Evolutionary conservation across 202 grass and related monocot genomes (phyloP), one percentile per base, ranked within the genome.

Genomic region (Zizania palustris): DNA sequence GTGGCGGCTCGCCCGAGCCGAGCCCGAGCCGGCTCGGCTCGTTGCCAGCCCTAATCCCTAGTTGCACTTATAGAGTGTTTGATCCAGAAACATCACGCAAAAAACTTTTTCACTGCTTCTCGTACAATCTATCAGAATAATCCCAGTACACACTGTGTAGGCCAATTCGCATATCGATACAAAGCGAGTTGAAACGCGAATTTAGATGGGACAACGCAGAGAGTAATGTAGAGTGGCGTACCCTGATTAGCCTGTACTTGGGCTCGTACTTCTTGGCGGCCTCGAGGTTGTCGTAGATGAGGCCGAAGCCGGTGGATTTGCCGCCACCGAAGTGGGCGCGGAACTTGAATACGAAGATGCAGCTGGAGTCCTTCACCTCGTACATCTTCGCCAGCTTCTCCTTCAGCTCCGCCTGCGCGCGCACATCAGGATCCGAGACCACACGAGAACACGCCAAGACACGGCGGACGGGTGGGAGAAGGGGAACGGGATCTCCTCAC

Each of bases 271-370:
- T 97, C 87, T 97, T 97, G 56, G 94, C 91, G 2, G 87, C 77
- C 1, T 97, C 94, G 4, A 93, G 74, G 58, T 80, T 88, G 73
- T 97, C 94, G 72, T 97, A 93, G 83, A 97, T 97, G 57, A 97
- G 84, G 3, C 94, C 94, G 60, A 97, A 97, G 2, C 94, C 94
- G 45, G 94, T 93, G 5, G 94, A 97, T 42, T 97, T 97, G 51
- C 94, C 91, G 39, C 94, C 91, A 80, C 94, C 94, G 51, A 97
- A 97, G 72, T 93, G 91, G n/a, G 91, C 93, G 65, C 91, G 91
- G 82, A 97, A 97, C 80, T 97, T 93, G 91, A 97, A 97, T 0
- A 97, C 91, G 77, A 97, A 97, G 82, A 97, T 97, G 63, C 87
- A 82, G 94, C 83, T 92, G 34, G 86, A 6, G 69, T 97, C 94